Conservation (phyloP, 140 eudicot species). For the Anethum foeniculum region DNA sequence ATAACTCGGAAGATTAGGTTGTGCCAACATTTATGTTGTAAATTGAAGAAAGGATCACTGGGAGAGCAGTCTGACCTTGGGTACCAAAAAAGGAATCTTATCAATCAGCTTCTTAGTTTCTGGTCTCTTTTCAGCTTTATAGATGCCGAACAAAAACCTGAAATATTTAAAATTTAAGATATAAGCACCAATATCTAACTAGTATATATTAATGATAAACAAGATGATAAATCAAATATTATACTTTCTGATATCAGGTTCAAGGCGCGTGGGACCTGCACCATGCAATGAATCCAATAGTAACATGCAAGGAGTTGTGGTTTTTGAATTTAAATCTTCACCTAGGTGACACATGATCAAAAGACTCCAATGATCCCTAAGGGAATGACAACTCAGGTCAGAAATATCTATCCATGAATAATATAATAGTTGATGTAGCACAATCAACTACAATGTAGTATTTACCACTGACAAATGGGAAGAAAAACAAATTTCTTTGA, state of each 20-base stretch:
- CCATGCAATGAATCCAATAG: slow-evolving; percentile 56
- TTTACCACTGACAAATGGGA: slow-evolving; percentile 67
- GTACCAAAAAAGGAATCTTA: slow-evolving; percentile 65
- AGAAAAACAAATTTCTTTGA: slow-evolving; percentile 56
- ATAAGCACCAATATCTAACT: neutral
- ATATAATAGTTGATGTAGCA: neutral
- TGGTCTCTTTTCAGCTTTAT: slow-evolving; percentile 29
- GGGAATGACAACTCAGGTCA: slow-evolving; percentile 9
- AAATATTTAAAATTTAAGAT: neutral
- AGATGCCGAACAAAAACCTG: slow-evolving; percentile 56
- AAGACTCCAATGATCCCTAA: slow-evolving; percentile 74
- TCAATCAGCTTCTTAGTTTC: slow-evolving; percentile 24
- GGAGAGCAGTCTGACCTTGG: slow-evolving; percentile 37
- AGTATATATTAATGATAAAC: neutral
- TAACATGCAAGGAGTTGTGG: slow-evolving; percentile 51
- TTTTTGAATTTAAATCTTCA: slow-evolving; percentile 37
- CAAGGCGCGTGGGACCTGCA: slow-evolving; percentile 43
- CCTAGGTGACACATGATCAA: slow-evolving; percentile 68
- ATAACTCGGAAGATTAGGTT: neutral
- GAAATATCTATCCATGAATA: neutral
- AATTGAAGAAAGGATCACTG: neutral
- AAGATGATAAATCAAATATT: slow-evolving; percentile 3
- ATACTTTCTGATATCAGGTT: slow-evolving; percentile 63
- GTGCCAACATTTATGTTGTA: neutral
- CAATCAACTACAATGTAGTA: slow-evolving; percentile 6